These are phyloP conservation scores for Lentinula novae-zelandiae DNA, from an alignment of 1,284 basidiomycete species.

Conservation along the genomic window DNA sequence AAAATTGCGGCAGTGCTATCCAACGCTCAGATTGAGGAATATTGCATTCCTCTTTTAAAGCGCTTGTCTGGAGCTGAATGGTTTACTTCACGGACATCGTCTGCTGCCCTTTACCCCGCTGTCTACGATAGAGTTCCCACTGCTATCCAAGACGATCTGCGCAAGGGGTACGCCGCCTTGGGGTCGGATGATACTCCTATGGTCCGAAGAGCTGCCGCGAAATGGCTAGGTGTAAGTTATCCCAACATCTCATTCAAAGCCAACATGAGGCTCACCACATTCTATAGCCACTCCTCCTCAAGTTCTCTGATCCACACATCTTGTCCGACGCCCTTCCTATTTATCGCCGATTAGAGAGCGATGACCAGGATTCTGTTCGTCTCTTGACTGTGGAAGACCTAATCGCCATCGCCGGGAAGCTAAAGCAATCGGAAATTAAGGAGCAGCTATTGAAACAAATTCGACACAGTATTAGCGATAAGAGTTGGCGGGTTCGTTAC, in stretches of 20 bases:
- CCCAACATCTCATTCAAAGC: neutral
- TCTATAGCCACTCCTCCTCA: constrained; percentile 70
- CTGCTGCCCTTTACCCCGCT: constrained; percentile 92
- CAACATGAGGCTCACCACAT: constrained; percentile 6
- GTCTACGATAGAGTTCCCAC: constrained; percentile 82
- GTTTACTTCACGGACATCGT: constrained; percentile 99
- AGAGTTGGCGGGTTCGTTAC: constrained; percentile 98
- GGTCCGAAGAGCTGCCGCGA: constrained; percentile 96
- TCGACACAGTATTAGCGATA: constrained; percentile 86
- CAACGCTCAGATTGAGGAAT: constrained; percentile 82
- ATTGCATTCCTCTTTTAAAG: constrained; percentile 89
- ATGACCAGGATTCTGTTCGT: constrained; percentile 98
- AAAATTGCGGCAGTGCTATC: constrained; percentile 84
- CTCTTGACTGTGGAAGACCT: constrained; percentile 95
- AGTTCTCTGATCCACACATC: constrained; percentile 76
- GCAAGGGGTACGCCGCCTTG: constrained; percentile 82
- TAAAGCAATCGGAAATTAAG: constrained; percentile 86
- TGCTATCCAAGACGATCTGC: constrained; percentile 82
- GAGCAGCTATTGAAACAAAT: constrained; percentile 89
- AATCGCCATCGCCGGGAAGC: constrained; percentile 86
- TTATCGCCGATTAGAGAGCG: constrained; percentile 91
- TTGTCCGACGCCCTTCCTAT: constrained; percentile 88
- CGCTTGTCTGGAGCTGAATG: constrained; percentile 94
- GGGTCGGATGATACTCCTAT: constrained; percentile 97
- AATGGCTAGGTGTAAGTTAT: constrained; percentile 85